Percentiles rank a stretch among this genome's conserved stretches.
These are phyloP conservation scores for Apiotrichum veenhuisii DNA, from an alignment of 1,284 basidiomycete genomes.

Conservation along the genomic window DNA sequence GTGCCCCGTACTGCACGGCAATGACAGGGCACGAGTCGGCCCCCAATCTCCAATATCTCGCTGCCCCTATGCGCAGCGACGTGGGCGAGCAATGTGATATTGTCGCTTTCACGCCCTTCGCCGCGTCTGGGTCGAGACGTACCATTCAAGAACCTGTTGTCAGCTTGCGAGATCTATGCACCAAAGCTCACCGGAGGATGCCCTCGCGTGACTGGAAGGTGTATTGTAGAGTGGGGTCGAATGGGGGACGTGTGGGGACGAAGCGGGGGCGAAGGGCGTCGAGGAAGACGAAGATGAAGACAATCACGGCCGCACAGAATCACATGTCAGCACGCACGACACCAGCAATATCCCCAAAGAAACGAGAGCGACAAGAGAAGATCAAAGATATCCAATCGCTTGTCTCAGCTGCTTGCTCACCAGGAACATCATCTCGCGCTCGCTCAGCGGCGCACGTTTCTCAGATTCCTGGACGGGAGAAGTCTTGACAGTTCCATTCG, in stretches of 20 bases:
- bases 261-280: background rate
- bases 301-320: background rate
- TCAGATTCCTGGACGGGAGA: background rate
- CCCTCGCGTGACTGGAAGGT: constrained; percentile 1
- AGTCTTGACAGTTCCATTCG: too few species aligned
- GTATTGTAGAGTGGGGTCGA: too few species aligned
- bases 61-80: too few species aligned
- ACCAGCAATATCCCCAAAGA: too few species aligned
- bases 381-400: too few species aligned
- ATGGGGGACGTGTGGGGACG: background rate
- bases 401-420: constrained; percentile 18
- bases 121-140: too few species aligned
- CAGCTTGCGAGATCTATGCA: background rate
- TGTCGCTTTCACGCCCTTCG: too few species aligned
- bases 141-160: constrained; percentile 5
- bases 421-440: constrained; percentile 45
- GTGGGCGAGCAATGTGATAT: too few species aligned
- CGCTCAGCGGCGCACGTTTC: constrained; percentile 19
- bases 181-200: background rate
- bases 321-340: background rate
- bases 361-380: too few species aligned
- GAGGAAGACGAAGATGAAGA: background rate
- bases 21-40: too few species aligned
- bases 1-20: too few species aligned
- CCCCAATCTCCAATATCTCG: too few species aligned